phyloP scores from a whole-genome alignment of 2,329 filamentous ascomycete genomes.

The Ophiostoma fasciatum region DNA sequence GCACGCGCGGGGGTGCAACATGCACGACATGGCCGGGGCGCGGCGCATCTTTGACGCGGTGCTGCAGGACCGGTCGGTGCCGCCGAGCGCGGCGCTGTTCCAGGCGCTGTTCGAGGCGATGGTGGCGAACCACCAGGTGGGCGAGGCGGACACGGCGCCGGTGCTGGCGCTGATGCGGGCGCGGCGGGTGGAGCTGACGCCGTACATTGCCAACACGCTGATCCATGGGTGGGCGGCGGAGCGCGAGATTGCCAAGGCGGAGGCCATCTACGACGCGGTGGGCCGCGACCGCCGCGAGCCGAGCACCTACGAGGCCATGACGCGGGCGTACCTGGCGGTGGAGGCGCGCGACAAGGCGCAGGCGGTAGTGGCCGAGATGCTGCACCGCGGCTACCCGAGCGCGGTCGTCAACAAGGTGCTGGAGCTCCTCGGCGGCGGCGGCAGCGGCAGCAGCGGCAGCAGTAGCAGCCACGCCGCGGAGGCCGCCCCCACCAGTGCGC shows the following conservation, averaged over 20 bases:
- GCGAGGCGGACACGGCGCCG: conserved; percentile 56
- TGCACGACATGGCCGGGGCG: conserved; percentile 80
- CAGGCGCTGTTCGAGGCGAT: conserved; percentile 95
- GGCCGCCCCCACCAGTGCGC: conserved; percentile 20
- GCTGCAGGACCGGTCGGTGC: conserved; percentile 49
- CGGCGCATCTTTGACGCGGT: conserved; percentile 71
- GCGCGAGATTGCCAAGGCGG: conserved; percentile 65
- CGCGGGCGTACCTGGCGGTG: conserved; percentile 72
- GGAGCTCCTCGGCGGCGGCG: conserved; percentile 59
- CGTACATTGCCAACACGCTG: conserved; percentile 95
- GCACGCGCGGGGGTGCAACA: conserved; percentile 85
- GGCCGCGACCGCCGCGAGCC: conserved; percentile 71
- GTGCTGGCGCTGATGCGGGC: conserved; percentile 62
- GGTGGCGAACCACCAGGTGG: conserved; percentile 85
- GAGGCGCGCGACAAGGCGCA: conserved; percentile 68
- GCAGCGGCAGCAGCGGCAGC: too few species aligned
- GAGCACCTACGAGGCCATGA: conserved; percentile 98
- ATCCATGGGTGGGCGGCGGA: conserved; percentile 92
- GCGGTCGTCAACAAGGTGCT: conserved; percentile 90
- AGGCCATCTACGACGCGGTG: conserved; percentile 66
- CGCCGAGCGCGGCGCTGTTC: conserved; percentile 73
- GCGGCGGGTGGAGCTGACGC: conserved; percentile 68
- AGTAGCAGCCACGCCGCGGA: conserved; percentile 23
- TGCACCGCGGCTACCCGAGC: conserved; percentile 75
- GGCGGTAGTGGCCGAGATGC: conserved; percentile 74